phyloP scores from a whole-genome alignment of 1,139 yeast species.

The Magnusiomyces suaveolens region DNA sequence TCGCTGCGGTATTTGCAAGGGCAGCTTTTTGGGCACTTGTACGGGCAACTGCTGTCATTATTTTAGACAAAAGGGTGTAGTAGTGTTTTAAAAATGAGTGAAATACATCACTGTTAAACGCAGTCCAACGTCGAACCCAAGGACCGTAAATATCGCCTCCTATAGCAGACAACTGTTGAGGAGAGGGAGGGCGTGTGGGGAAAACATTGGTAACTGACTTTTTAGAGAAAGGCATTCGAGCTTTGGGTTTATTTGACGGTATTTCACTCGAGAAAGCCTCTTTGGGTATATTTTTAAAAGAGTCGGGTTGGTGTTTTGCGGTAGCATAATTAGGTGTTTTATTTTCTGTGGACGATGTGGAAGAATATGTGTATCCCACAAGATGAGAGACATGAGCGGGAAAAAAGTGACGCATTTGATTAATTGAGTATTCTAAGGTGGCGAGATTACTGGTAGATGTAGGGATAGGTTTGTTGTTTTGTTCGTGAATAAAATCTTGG shows the following conservation, averaged over 20 bases:
- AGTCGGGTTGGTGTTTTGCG: too few relatives aligned
- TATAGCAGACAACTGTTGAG: slow-evolving; percentile 42
- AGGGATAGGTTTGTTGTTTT: neutral
- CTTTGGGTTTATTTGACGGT: neutral
- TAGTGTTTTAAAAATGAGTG: slow-evolving; percentile 70
- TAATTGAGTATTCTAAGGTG: neutral
- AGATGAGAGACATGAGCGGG: slow-evolving; percentile 11
- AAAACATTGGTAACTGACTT: slow-evolving; percentile 19
- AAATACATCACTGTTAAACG: slow-evolving; percentile 46
- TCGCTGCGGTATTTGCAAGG: neutral
- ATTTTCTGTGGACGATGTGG: too few relatives aligned
- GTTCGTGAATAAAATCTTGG: slow-evolving; percentile 14
- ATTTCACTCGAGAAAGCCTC: neutral
- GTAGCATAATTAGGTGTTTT: too few relatives aligned
- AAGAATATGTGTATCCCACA: slow-evolving; percentile 2
- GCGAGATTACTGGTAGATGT: neutral
- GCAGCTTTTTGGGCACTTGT: neutral
- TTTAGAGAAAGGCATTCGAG: neutral
- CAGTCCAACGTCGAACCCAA: slow-evolving; percentile 63
- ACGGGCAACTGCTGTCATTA: slow-evolving; percentile 10
- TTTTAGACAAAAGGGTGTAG: slow-evolving; percentile 28
- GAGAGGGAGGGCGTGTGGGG: slow-evolving; percentile 40
- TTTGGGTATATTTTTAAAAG: neutral
- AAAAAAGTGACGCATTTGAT: slow-evolving; percentile 1
- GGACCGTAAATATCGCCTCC: slow-evolving; percentile 47